These are phyloP conservation scores for Lathyrus tuberosus DNA, from an alignment of 306 rosid genomes.

Conservation along the genomic window DNA sequence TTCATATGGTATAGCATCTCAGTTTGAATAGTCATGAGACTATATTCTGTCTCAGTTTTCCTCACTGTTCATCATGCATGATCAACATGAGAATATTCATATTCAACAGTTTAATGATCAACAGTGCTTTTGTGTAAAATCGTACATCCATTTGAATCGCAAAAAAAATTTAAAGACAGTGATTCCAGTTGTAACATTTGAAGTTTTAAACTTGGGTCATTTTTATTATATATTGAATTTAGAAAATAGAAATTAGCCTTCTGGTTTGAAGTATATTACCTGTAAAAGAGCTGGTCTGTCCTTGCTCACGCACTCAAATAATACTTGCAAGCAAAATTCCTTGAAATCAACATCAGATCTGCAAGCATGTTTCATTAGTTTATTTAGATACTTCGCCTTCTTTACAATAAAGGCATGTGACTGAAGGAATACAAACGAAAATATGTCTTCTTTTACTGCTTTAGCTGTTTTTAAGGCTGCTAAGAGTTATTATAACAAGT, in stretches of 20 bases:
- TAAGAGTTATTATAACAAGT: not conserved
- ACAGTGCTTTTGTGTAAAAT: constrained; percentile 2
- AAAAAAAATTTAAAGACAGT: not conserved
- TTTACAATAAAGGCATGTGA: constrained; percentile 25
- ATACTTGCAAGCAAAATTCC: constrained; percentile 98
- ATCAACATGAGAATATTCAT: constrained; percentile 1
- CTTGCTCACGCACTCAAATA: constrained; percentile 97
- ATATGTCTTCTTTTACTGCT: not conserved
- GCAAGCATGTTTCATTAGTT: constrained; percentile 46
- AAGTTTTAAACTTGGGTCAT: constrained; percentile 4
- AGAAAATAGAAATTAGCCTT: constrained; percentile 21
- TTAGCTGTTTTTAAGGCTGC: not conserved
- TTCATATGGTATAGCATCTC: no score
- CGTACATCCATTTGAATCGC: constrained; percentile 11
- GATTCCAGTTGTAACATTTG: not conserved
- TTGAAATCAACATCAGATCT: constrained; percentile 88
- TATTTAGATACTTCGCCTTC: constrained; percentile 26
- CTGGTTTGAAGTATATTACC: constrained; percentile 47
- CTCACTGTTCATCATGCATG: not conserved
- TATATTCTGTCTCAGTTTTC: no score
- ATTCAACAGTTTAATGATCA: not conserved
- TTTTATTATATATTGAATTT: constrained; percentile 23
- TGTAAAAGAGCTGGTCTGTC: constrained; percentile 96
- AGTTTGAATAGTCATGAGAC: no score
- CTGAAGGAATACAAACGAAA: not conserved